phyloP scores from a whole-genome alignment of 176 grass and related monocot species.

The Luzula sylvatica region DNA sequence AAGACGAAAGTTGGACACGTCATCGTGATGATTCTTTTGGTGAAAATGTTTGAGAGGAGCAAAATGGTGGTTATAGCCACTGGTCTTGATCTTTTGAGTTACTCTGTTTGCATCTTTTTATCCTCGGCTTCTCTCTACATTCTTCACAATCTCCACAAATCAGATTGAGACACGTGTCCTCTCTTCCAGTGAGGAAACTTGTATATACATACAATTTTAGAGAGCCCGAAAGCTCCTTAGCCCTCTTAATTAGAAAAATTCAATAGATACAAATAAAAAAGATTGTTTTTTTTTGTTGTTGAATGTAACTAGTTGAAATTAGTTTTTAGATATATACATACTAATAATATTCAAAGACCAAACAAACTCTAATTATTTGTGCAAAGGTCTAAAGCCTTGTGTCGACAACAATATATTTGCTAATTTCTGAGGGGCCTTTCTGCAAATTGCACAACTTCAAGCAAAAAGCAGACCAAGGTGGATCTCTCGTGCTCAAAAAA shows the following conservation, averaged over 20 bases:
- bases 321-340: too few relatives aligned
- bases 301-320: too few relatives aligned
- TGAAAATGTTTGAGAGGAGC: slow-evolving; percentile 99
- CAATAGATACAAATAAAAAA: too few relatives aligned
- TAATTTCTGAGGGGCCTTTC: slow-evolving; percentile 41
- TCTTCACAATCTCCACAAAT: slow-evolving; percentile 74
- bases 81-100: slow-evolving; percentile 83
- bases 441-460: slow-evolving; percentile 43
- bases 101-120: slow-evolving; percentile 81
- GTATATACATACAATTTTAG: not conserved
- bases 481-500: slow-evolving; percentile 20
- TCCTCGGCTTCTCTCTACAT: slow-evolving; percentile 96
- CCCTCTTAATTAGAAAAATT: too few relatives aligned
- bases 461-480: slow-evolving; percentile 78
- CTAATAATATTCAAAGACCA: not conserved
- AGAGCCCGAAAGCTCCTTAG: not conserved
- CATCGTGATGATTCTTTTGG: slow-evolving; percentile 96
- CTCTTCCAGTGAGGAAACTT: not conserved
- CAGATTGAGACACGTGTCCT: slow-evolving; percentile 20
- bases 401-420: slow-evolving; percentile 39
- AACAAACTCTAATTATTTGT: too few relatives aligned
- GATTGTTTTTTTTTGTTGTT: too few relatives aligned
- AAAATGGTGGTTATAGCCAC: slow-evolving; percentile 92
- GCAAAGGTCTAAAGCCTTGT: slow-evolving; percentile 27
- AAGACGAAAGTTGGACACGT: slow-evolving; percentile 98